Percentiles rank a stretch among this genome's conserved stretches.
phyloP scores from a whole-genome alignment of 2,329 filamentous ascomycete species.

The Diaporthe sp. region DNA sequence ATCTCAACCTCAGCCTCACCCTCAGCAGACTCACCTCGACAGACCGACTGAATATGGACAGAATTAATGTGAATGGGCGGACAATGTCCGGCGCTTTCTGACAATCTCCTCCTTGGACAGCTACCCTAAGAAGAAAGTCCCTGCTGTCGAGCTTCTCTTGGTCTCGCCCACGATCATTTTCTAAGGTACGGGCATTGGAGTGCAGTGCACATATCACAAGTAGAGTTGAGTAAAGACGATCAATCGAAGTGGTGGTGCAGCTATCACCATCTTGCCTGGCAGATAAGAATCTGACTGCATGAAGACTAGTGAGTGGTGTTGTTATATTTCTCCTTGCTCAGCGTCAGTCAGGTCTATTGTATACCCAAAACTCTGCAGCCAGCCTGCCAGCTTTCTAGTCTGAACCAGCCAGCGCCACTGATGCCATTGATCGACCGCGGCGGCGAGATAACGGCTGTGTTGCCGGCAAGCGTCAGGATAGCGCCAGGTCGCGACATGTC shows the following conservation, averaged over 20 bases:
- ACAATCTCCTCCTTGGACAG: neutral
- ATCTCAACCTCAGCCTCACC: neutral
- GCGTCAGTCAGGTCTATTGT: too few relatives aligned
- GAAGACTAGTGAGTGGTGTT: too few relatives aligned
- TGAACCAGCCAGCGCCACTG: neutral
- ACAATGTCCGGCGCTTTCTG: neutral
- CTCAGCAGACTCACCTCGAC: neutral
- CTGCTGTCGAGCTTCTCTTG: too few relatives aligned
- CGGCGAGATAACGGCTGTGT: neutral
- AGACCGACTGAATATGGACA: neutral
- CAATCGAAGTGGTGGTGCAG: too few relatives aligned
- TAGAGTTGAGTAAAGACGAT: too few relatives aligned
- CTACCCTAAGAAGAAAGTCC: neutral
- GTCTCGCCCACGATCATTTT: neutral
- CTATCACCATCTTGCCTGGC: too few relatives aligned
- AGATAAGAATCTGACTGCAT: too few relatives aligned
- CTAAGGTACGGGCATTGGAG: neutral
- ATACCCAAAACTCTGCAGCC: too few relatives aligned
- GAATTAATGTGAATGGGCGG: neutral
- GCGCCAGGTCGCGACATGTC: conserved; percentile 9
- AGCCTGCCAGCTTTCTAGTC: neutral
- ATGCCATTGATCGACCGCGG: neutral
- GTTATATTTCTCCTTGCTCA: too few relatives aligned
- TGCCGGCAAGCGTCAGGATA: conserved; percentile 12
- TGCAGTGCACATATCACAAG: neutral